Evolutionary conservation across 2,329 filamentous ascomycete genomes (phyloP), one percentile per base, ranked within the genome.

Genomic region (Gyromitra esculenta): DNA sequence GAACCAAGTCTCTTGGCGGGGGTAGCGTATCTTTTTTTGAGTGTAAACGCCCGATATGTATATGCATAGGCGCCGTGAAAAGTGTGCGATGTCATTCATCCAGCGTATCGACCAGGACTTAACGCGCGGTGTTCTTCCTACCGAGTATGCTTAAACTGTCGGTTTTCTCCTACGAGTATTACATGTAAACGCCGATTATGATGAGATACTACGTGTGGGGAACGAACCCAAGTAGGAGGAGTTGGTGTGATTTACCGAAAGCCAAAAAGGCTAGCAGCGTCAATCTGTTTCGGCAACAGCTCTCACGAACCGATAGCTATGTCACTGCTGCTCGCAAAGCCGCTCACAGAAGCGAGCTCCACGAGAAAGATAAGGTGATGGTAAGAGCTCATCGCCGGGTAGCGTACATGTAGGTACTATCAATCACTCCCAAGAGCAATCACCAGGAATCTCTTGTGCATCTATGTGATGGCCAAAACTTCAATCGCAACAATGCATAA

Each of bases 181-280:
- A 3, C 13, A 52, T 65, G 8, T 5, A 21, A 57, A 41, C 25
- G 52, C 54, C 52, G 25, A 57, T 54, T 37, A 68, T 68, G 65
- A 68, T 39, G 65, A 68, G 52, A 68, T 68, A 67, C 9, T 25
- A 45, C 25, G 25, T 31, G 25, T 31, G 4, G 25, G 25, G 25
- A 31, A 4, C 25, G 25, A 31, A 31, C 25, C 25, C 25, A 31
- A 31, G 25, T 21, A n/a, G 52, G 8, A 9, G 35, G 2, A 54
- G 35, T 35, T 68, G 65, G 64, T 25, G 39, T 35, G 7, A 15
- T 52, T 31, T 68, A 48, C 52, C 65, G 65, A 68, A 41, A 68
- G 21, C 8, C 3, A 31, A 31, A 31, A 31, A 31, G 2, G 25
- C 25, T 31, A 31, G 25, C 25, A 31, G 31, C 1, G n/a, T 15